phyloP scores from a whole-genome alignment of 1,284 basidiomycete species.

The Mixia osmundae region DNA sequence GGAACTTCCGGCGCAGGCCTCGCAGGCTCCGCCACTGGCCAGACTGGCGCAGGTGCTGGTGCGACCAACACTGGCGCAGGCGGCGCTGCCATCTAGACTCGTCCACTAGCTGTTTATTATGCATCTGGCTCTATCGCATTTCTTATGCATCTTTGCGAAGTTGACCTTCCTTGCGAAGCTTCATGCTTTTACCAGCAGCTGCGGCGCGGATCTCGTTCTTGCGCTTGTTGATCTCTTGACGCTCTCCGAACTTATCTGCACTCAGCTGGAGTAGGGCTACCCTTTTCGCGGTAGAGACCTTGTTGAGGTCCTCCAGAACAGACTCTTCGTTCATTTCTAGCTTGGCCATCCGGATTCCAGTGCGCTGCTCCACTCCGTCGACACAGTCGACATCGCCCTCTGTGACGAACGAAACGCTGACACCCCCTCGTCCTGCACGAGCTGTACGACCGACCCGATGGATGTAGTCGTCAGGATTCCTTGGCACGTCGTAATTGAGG shows the following conservation, averaged over 20 bases:
- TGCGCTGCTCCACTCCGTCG: constrained; percentile 58
- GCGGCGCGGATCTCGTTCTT: constrained; percentile 29
- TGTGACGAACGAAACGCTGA: constrained; percentile 82
- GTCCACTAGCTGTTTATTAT: no score
- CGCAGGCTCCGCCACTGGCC: no score
- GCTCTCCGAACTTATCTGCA: constrained; percentile 69
- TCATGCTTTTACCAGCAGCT: no score
- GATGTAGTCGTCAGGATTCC: constrained; percentile 40
- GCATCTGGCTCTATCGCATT: no score
- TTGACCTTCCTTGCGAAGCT: no score
- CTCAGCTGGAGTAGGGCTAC: constrained; percentile 65
- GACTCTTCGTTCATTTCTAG: constrained; percentile 42
- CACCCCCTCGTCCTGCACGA: constrained; percentile 67
- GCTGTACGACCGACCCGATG: constrained; percentile 58
- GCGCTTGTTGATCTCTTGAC: constrained; percentile 51
- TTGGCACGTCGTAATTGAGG: constrained; percentile 94
- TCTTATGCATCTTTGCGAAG: no score
- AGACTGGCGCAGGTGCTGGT: no score
- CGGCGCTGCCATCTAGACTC: no score
- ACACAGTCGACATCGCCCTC: constrained; percentile 76
- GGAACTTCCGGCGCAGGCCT: no score
- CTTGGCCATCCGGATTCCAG: constrained; percentile 32
- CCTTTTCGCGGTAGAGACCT: constrained; percentile 72
- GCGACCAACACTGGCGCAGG: no score
- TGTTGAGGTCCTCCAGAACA: constrained; percentile 67